A percentile compares a stretch with the other conserved stretches of the same genome.
Evolutionary conservation across 352 stramenopile species (phyloP).

Genomic region (Blastocystis sp.): DNA sequence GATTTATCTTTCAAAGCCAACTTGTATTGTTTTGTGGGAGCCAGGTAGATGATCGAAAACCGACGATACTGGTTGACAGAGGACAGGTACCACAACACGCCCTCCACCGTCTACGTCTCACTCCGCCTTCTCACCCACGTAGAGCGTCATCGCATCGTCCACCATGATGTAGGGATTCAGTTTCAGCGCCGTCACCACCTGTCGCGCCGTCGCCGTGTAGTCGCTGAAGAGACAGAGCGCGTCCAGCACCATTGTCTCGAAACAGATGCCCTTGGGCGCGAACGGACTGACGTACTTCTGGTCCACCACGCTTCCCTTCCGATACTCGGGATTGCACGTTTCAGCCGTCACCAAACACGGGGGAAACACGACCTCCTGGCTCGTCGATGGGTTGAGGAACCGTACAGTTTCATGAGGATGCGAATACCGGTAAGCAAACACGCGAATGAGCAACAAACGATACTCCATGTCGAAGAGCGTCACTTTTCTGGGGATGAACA

Average conservation of each 20-base stretch:
- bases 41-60: neutral
- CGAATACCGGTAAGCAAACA: slow-evolving; percentile 10
- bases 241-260: slow-evolving; percentile 28
- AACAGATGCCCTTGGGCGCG: neutral
- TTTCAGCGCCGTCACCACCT: neutral
- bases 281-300: neutral
- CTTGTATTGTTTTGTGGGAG: neutral
- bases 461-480: slow-evolving; percentile 15
- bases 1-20: neutral
- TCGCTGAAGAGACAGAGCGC: neutral
- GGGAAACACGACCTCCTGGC: neutral
- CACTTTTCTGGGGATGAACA: neutral
- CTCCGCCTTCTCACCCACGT: neutral
- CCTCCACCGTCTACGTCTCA: neutral
- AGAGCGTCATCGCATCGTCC: neutral
- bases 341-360: slow-evolving; percentile 9
- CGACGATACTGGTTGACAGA: neutral
- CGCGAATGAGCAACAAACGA: neutral
- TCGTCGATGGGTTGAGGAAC: neutral
- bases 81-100: slow-evolving; percentile 7
- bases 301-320: slow-evolving; percentile 1
- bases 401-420: neutral
- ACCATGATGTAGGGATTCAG: neutral
- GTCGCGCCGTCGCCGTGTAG: neutral
- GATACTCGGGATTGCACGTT: slow-evolving; percentile 15